Evolutionary conservation across 2,329 filamentous ascomycete genomes (phyloP), one percentile per base, ranked within the genome.

Genomic region (Xylaria sp.): DNA sequence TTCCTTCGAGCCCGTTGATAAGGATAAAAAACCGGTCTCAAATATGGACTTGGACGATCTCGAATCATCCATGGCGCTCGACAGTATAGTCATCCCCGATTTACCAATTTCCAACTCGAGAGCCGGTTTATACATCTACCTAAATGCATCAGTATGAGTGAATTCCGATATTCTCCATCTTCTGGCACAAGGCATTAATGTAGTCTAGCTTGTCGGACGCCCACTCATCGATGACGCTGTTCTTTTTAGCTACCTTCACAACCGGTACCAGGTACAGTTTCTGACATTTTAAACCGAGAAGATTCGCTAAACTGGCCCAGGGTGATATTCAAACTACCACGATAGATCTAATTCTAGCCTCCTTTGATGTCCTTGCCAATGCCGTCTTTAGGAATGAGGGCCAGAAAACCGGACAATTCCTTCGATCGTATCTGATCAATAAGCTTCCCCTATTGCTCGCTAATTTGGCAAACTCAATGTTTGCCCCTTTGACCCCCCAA

Each of bases 311-410:
- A 62, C 33, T 23, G 10, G 5, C 18, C 1, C 64, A 94, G 87
- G 92, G 91, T 48, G 92, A 97, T 75, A 86, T 92, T 51, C 92
- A 95, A 79, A 86, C 88, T 13, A 90, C 94, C 54, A 89, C 92
- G 0, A 89, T 94, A 63, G 94, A 98, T 75, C 85, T 98, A 1
- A 92, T 98, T 51, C 87, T 95, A 10, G 93, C 94, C 1, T 91
- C 94, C 0, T 98, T 99, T 76, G 94, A 98, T 75, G 87, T 97
- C 5, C 84, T 99, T 18, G 92, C 94, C 43, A 97, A 97, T 76
- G 92, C 92, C 5, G 92, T 95, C 71, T 93, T 96, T 73, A 89
- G 86, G 6, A 86, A 85, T 52, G 86, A 89, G 70, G 84, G 83
- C 0, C 82, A 82, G 51, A 85, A 84, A 65, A 83, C 85, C 6